Conservation (phyloP, 2,329 filamentous ascomycete genomes). For the Ceratocystis harringtonii region DNA sequence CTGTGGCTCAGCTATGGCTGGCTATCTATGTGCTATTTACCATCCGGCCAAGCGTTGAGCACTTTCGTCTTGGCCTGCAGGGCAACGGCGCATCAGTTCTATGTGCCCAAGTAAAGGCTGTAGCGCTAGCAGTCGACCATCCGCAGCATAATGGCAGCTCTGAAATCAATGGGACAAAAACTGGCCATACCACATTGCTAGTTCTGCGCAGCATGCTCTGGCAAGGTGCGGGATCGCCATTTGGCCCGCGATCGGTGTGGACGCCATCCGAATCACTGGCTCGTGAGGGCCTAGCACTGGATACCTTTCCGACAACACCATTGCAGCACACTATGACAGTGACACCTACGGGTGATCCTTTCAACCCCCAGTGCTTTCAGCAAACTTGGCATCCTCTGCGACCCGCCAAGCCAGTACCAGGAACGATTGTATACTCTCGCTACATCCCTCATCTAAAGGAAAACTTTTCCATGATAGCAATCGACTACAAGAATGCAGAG, state of each 20-base stretch:
- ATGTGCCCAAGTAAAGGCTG: slow-evolving; percentile 30
- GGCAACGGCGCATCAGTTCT: slow-evolving; percentile 27
- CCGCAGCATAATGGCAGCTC: slow-evolving; percentile 23
- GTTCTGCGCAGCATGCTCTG: slow-evolving; percentile 46
- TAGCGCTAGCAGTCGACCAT: slow-evolving; percentile 36
- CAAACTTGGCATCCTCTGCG: slow-evolving; percentile 57
- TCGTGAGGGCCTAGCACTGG: slow-evolving; percentile 25
- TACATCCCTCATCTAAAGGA: slow-evolving; percentile 63
- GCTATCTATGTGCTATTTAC: slow-evolving; percentile 39
- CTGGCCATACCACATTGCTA: slow-evolving; percentile 23
- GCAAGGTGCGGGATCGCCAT: slow-evolving; percentile 54
- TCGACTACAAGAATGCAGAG: slow-evolving; percentile 48
- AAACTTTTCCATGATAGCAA: slow-evolving; percentile 61
- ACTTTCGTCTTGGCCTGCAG: slow-evolving; percentile 32
- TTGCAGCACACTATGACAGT: slow-evolving; percentile 32
- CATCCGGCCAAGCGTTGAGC: slow-evolving; percentile 33
- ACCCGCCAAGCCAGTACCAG: slow-evolving; percentile 54
- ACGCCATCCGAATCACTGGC: slow-evolving; percentile 30
- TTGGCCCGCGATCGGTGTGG: slow-evolving; percentile 50
- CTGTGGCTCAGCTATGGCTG: slow-evolving; percentile 38
- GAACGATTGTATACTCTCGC: slow-evolving; percentile 59
- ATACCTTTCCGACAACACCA: slow-evolving; percentile 35
- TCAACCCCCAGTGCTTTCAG: slow-evolving; percentile 28
- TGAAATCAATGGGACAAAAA: slow-evolving; percentile 23
- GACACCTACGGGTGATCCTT: slow-evolving; percentile 27